phyloP scores from a whole-genome alignment of 1,284 basidiomycete species.

The Tausonia pullulans region DNA sequence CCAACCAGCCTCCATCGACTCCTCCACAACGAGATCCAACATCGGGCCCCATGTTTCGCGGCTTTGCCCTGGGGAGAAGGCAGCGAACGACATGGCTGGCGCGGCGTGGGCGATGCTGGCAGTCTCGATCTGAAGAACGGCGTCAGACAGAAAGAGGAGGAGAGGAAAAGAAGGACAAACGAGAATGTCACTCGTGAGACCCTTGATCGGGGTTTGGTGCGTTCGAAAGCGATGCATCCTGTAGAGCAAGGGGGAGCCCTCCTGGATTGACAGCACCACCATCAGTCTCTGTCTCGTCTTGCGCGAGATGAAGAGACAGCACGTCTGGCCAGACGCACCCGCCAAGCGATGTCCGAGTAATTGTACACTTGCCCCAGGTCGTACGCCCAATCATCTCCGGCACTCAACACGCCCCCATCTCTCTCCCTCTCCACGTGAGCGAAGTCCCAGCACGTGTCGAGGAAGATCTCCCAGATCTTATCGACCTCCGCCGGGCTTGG shows the following conservation, averaged over 20 bases:
- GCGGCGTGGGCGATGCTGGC: slow-evolving; percentile 47
- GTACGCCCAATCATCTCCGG: slow-evolving; percentile 65
- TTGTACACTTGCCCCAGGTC: slow-evolving; percentile 50
- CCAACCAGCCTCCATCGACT: too few relatives aligned
- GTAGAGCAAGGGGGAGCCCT: slow-evolving; percentile 38
- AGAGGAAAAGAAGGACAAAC: slow-evolving; percentile 36
- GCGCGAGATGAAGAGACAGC: background rate
- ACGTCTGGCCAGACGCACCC: background rate
- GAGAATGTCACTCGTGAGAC: slow-evolving; percentile 67
- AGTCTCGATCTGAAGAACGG: slow-evolving; percentile 43
- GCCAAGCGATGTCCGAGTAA: slow-evolving; percentile 27
- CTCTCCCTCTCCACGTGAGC: slow-evolving; percentile 26
- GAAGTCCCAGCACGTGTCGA: slow-evolving; percentile 55
- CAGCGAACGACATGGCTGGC: too few relatives aligned
- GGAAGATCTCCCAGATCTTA: slow-evolving; percentile 62
- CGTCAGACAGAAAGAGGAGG: background rate
- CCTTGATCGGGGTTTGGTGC: slow-evolving; percentile 62
- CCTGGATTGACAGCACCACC: slow-evolving; percentile 6
- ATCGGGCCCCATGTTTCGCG: too few relatives aligned
- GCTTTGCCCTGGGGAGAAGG: too few relatives aligned
- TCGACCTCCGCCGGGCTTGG: slow-evolving; percentile 60
- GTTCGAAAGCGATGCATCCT: slow-evolving; percentile 66
- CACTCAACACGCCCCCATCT: slow-evolving; percentile 45
- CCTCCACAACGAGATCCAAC: too few relatives aligned
- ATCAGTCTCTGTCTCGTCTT: slow-evolving; percentile 7